Evolutionary conservation across 2,329 filamentous ascomycete genomes (phyloP).

Genomic region (Phialemonium atrogriseum): DNA sequence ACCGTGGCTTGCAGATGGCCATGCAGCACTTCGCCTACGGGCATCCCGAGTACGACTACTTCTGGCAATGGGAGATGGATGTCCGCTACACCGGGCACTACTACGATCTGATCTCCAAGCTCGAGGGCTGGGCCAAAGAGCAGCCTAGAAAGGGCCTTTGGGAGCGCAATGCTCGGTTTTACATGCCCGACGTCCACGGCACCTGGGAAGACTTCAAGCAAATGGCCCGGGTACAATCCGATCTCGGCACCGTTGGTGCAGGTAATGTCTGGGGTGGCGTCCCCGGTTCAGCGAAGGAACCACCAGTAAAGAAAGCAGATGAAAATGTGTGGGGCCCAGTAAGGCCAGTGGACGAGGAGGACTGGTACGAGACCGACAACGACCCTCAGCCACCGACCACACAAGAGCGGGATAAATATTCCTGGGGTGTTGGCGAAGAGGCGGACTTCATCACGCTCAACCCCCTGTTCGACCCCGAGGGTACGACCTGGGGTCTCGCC

Average conservation of each 20-base stretch:
- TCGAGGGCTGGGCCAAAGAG: conserved; percentile 59
- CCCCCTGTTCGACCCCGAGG: conserved; percentile 82
- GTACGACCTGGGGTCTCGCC: conserved; percentile 74
- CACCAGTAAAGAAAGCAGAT: conserved; percentile 32
- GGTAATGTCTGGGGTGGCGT: conserved; percentile 60
- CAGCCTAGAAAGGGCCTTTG: conserved; percentile 75
- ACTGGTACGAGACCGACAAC: conserved; percentile 65
- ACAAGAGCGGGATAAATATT: conserved; percentile 71
- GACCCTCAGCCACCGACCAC: conserved; percentile 64
- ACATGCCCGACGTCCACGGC: conserved; percentile 67
- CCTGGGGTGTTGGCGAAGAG: conserved; percentile 84
- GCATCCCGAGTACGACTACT: conserved; percentile 83
- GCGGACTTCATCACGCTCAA: conserved; percentile 89
- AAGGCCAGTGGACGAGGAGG: conserved; percentile 56
- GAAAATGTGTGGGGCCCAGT: conserved; percentile 78
- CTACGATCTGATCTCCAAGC: conserved; percentile 63
- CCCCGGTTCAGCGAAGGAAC: conserved; percentile 29
- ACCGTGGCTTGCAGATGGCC: conserved; percentile 87
- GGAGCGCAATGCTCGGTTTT: conserved; percentile 74
- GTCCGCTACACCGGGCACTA: conserved; percentile 84
- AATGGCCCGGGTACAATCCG: conserved; percentile 67
- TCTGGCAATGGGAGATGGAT: conserved; percentile 97
- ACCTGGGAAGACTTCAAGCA: conserved; percentile 73
- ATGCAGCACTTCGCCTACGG: conserved; percentile 87
- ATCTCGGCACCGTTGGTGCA: conserved; percentile 56